Evolutionary conservation across 2,329 filamentous ascomycete species (phyloP).

Genomic region (Cryoendolithus antarcticus): DNA sequence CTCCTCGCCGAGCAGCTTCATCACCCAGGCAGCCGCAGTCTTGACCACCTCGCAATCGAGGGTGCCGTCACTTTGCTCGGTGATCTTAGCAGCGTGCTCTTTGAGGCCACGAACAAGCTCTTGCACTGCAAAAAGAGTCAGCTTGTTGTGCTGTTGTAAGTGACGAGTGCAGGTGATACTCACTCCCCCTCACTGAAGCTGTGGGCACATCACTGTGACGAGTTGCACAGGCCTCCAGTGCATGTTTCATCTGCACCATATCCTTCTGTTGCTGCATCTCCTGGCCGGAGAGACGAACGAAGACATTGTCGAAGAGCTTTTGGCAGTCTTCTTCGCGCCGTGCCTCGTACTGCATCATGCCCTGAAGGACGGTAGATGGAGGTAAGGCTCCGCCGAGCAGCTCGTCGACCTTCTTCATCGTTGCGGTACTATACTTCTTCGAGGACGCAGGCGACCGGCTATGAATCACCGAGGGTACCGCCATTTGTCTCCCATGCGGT

Average conservation of each 20-base stretch:
- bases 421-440: not conserved
- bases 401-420: slow-evolving; percentile 9
- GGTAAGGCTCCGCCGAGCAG: slow-evolving; percentile 12
- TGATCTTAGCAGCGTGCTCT: not conserved
- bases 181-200: slow-evolving; percentile 1
- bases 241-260: not conserved
- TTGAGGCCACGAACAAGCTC: not conserved
- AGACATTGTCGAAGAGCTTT: slow-evolving; percentile 14
- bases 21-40: not conserved
- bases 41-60: not conserved
- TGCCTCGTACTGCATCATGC: slow-evolving; percentile 20
- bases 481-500: not conserved
- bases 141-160: not conserved
- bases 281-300: slow-evolving; percentile 11
- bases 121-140: not conserved
- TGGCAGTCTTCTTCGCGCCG: slow-evolving; percentile 16
- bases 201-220: slow-evolving; percentile 1
- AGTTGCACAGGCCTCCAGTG: slow-evolving; percentile 1
- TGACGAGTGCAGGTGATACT: not conserved
- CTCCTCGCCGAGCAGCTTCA: slow-evolving; percentile 1
- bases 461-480: no score
- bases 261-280: slow-evolving; percentile 5
- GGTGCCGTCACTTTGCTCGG: not conserved
- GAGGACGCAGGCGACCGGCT: no score
- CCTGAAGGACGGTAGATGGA: slow-evolving; percentile 13